Base-by-base conservation (phyloP, 148 eudicot genomes). In the Heliosperma pusillum region DNA sequence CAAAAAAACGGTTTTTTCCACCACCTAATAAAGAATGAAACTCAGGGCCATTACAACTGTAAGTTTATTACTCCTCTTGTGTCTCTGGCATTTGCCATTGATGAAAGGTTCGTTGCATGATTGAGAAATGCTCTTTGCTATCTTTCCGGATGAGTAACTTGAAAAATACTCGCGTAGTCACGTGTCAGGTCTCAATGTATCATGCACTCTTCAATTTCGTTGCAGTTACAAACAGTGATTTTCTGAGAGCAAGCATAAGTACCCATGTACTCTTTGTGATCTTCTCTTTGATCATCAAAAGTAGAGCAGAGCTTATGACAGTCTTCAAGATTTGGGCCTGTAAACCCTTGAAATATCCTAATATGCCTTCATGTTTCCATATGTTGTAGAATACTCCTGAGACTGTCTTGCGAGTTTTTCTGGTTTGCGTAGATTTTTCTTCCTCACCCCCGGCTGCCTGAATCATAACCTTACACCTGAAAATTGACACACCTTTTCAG, bases 221-320 rank as follows among this genome's bases (percentile, higher is more conserved):
- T 44, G 73, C 79, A 63, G 86, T 76, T 42, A 75, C 19, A 0
- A 82, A 60, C 75, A 90, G 65, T 66, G 82, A 85, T 76, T 81
- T 90, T 76, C 80, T 81, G 19, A 94, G 79, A n/a, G 95, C 97
- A 73, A 94, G 83, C 83, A 94, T 83, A 19, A 89, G 66, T 22
- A 91, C 90, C 98, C 97, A 94, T 17, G 95, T 90, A 27, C 84
- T 69, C 85, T 88, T 94, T 11, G 95, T 80, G 76, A 94, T 90
- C 85, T 94, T 94, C 87, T 94, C 98, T 87, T 94, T 94, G 59
- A 94, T 86, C 98, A 91, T 94, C 85, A 94, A 76, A 40, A 91
- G 97, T 82, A 94, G 80, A 1, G 98, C 98, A 57, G 98, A 92
- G 81, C 98, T 91, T 40, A 94, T 74, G 53, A 94, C 98, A 4